Conservation (phyloP, 2,329 filamentous ascomycete genomes). For the Xylaria sp. region DNA sequence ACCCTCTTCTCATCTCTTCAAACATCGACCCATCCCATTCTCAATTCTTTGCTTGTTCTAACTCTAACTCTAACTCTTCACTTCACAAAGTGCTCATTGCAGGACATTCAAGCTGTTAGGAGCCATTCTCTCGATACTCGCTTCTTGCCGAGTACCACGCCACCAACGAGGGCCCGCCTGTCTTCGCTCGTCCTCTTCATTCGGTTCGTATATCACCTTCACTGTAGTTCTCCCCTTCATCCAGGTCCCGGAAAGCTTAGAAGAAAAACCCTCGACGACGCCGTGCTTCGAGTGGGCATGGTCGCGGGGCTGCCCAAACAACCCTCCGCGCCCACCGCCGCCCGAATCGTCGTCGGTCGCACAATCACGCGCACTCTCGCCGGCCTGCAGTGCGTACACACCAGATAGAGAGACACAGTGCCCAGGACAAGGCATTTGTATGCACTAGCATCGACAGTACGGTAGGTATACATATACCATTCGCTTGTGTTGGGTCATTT, state of each 20-base stretch:
- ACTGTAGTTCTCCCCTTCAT: not conserved
- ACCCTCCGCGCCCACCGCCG: constrained; percentile 31
- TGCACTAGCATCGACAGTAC: constrained; percentile 35
- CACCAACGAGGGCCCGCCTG: not conserved
- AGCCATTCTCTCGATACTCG: not conserved
- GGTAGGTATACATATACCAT: constrained; percentile 41
- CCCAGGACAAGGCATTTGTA: constrained; percentile 27
- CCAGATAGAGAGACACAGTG: constrained; percentile 37
- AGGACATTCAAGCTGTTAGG: not conserved
- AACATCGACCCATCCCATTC: not conserved
- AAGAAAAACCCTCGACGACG: constrained; percentile 6
- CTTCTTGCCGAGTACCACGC: constrained; percentile 3
- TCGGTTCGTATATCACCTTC: constrained; percentile 8
- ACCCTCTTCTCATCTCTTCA: constrained; percentile 13
- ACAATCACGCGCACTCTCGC: constrained; percentile 38
- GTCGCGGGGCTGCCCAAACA: constrained; percentile 34
- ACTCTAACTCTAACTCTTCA: not conserved
- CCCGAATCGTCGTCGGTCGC: constrained; percentile 32
- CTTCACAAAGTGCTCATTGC: constrained; percentile 2
- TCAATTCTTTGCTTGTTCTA: constrained; percentile 2
- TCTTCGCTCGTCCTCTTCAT: not conserved
- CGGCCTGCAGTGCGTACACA: constrained; percentile 27
- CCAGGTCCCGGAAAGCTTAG: not conserved
- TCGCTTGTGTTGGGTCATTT: constrained; percentile 38
- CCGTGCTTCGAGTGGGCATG: constrained; percentile 6